These are phyloP conservation scores for Boletus bicolor DNA, from an alignment of 768 basidiomycete genomes.

Conservation along the genomic window DNA sequence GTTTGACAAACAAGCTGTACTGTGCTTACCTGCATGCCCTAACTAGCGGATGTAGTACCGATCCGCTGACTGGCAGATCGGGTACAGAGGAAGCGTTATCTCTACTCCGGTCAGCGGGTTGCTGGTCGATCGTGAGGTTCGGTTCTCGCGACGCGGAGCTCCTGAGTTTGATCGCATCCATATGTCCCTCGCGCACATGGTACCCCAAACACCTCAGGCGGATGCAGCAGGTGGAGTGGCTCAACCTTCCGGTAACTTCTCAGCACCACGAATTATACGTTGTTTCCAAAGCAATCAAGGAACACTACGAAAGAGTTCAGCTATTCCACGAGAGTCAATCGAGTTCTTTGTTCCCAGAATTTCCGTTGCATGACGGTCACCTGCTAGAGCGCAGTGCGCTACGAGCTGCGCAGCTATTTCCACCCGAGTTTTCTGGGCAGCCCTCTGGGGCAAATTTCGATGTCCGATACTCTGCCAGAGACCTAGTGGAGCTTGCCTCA, in stretches of 20 bases:
- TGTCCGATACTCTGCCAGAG: conserved; percentile 11
- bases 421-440: conserved; percentile 6
- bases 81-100: conserved; percentile 45
- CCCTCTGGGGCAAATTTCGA: not conserved
- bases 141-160: conserved; percentile 28
- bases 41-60: conserved; percentile 40
- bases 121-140: conserved; percentile 40
- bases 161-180: conserved; percentile 31
- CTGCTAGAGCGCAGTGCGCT: conserved; percentile 19
- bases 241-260: conserved; percentile 14
- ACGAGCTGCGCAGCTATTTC: conserved; percentile 15
- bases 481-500: not conserved
- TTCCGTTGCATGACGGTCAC: conserved; percentile 3
- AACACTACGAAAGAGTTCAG: conserved; percentile 19
- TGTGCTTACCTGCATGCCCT: conserved; percentile 45
- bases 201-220: conserved; percentile 35
- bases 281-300: conserved; percentile 28
- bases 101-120: conserved; percentile 36
- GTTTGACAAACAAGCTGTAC: conserved; percentile 33
- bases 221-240: conserved; percentile 43
- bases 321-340: conserved; percentile 5
- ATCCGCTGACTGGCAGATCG: conserved; percentile 42
- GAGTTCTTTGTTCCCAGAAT: not conserved
- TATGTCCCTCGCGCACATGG: conserved; percentile 37
- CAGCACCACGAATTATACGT: conserved; percentile 33